These are phyloP conservation scores for Cornus kousa DNA, from an alignment of 148 eudicot genomes.

Conservation along the genomic window DNA sequence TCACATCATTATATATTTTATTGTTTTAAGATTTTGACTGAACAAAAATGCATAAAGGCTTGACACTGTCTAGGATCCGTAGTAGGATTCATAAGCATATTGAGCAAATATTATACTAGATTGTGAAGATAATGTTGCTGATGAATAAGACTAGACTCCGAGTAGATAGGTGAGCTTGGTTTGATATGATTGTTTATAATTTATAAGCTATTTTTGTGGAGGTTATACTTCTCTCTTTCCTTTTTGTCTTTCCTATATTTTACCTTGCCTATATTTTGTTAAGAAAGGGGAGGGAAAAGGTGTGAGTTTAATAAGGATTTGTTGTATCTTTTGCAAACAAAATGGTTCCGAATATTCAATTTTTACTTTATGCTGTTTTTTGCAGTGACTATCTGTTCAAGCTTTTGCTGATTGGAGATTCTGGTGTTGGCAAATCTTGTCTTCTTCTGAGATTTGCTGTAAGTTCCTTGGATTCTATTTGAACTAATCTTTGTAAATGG, in stretches of 20 bases:
- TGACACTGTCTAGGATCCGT: too few species aligned
- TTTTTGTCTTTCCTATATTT: not conserved
- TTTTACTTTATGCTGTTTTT: not conserved
- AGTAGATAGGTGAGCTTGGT: not conserved
- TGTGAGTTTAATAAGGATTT: not conserved
- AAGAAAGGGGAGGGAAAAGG: not conserved
- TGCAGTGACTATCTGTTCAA: conserved; percentile 32
- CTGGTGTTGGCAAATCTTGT: conserved; percentile 33
- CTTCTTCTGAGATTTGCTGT: conserved; percentile 29
- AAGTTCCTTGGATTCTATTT: conserved; percentile 11
- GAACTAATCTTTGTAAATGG: not conserved
- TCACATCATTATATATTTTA: too few species aligned
- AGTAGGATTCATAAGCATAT: too few species aligned
- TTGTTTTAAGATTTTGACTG: too few species aligned
- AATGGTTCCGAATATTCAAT: not conserved
- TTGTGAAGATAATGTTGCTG: too few species aligned
- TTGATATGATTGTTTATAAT: not conserved
- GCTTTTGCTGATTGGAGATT: conserved; percentile 33
- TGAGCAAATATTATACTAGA: too few species aligned
- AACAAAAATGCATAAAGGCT: too few species aligned
- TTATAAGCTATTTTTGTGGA: not conserved
- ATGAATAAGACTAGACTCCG: not conserved
- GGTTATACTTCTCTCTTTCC: too few species aligned
- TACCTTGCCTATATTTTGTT: not conserved
- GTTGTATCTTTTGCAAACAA: not conserved